Percentiles rank a stretch among this genome's conserved stretches.
phyloP scores from a whole-genome alignment of 345 rosid genomes.

The Litchi chinensis region DNA sequence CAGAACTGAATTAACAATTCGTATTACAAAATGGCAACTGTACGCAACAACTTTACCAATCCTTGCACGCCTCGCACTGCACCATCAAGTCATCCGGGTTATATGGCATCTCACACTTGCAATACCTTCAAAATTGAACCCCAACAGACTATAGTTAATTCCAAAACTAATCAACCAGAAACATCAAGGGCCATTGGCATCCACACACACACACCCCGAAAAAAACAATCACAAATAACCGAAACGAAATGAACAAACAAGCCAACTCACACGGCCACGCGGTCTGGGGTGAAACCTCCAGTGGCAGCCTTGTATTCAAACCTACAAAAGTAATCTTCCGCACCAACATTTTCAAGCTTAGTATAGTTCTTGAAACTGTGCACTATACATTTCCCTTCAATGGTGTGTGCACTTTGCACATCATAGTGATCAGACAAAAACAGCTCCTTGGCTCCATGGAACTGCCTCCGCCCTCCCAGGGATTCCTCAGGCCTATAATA shows the following conservation, averaged over 20 bases:
- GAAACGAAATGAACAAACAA: not conserved
- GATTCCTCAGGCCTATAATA: slow-evolving; percentile 91
- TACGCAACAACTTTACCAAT: slow-evolving; percentile 51
- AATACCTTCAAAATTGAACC: slow-evolving; percentile 58
- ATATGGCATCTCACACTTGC: slow-evolving; percentile 91
- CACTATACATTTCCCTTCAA: slow-evolving; percentile 79
- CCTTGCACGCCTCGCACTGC: slow-evolving; percentile 89
- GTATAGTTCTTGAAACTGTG: slow-evolving; percentile 84
- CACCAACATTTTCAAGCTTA: slow-evolving; percentile 83
- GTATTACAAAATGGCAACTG: not conserved
- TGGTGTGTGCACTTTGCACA: slow-evolving; percentile 80
- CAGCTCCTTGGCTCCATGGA: slow-evolving; percentile 83
- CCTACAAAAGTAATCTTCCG: slow-evolving; percentile 81
- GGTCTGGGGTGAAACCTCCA: slow-evolving; percentile 78
- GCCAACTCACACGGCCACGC: slow-evolving; percentile 80
- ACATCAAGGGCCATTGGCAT: not conserved
- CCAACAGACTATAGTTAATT: slow-evolving; percentile 5
- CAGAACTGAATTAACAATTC: not conserved
- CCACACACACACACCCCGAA: not conserved
- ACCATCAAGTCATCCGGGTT: slow-evolving; percentile 91
- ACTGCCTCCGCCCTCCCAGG: slow-evolving; percentile 82
- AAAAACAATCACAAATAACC: not conserved
- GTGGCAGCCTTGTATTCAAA: slow-evolving; percentile 85
- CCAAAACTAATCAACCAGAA: not conserved
- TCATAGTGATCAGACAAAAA: slow-evolving; percentile 79